Evolutionary conservation across 1,284 basidiomycete genomes (phyloP), one percentile per base, ranked within the genome.

Genomic region (Volvariella surrecta): DNA sequence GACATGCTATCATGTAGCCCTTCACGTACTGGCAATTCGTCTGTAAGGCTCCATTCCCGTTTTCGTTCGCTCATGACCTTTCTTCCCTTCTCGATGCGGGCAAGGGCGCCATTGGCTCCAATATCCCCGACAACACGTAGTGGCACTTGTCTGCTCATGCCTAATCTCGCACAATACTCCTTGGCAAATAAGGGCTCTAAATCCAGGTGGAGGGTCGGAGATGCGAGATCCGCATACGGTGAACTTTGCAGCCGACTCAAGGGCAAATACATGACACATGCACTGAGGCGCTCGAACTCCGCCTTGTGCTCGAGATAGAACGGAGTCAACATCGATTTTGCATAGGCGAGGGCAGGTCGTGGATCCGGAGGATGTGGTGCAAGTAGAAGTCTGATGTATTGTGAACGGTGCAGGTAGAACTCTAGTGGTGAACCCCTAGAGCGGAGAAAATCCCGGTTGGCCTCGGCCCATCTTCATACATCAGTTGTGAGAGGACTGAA

Each of bases 11-110:
- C 24, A 17, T 10, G 10, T 6, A 9, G 32, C 24, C 42, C 21
- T 32, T 42, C 18, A 70, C 78, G 51, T 58, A 95, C 93, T 3
- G 93, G 93, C 35, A 97, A 66, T 60, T 98, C 94, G 50, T 92
- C 82, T 2, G 79, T 78, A 62, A 92, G 79, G 64, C 82, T 83
- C 94, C 89, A 87, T 69, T 90, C 91, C 55, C 83, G 88, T 59
- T 91, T 92, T 50, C 85, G 72, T 55, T 94, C 88, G 51, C 89
- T 80, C 87, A 97, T 91, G 22, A 97, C 84, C 50, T 85, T 87
- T 49, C 89, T 75, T 6, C 89, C 92, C 62, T 95, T 96, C 67
- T 95, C 89, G 47, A 96, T 94, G 49, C 83, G 77, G 9, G 84
- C 83, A 45, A 97, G 62, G 1, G 91, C 91, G 0, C 91, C 89